Evolutionary conservation across 139 green algal species (phyloP), one percentile per base, ranked within the genome.

Genomic region (Chlorella sp.): DNA sequence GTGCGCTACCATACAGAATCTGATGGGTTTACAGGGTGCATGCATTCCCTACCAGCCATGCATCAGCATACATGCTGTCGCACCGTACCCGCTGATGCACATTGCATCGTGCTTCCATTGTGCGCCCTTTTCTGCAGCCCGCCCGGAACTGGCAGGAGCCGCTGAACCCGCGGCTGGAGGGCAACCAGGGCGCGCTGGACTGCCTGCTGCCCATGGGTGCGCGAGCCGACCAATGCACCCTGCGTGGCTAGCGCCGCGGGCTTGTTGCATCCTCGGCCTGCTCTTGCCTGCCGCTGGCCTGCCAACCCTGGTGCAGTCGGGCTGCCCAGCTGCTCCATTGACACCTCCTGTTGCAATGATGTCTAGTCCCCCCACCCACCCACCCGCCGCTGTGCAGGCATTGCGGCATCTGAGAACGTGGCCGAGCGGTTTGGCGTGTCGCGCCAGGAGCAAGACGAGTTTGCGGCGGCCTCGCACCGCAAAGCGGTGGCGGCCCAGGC

Each of bases 341-440:
- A n/a, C n/a, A n/a, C n/a, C n/a, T n/a, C n/a, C n/a, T n/a, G n/a
- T n/a, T n/a, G n/a, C n/a, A n/a, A n/a, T n/a, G n/a, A n/a, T n/a
- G n/a, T n/a, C n/a, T n/a, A 70, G 32, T 24, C 9, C 32, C 30
- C 28, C 64, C 51, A 60, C 46, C n/a, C 11, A 11, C 46, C 11
- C 46, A 54, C 11, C 8, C 46, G 46, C 16, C 26, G n/a, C 54
- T 36, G 4, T 67, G 58, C 86, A 92, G 88, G 97, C n/a, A 87
- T 99, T 48, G 99, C 97, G n/a, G 97, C 51, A 60, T 60, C 92
- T 36, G 97, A 99, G 92, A 99, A 99, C 81, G 97, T 99, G 82
- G 96, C 97, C 0, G 94, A 92, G 32, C 91, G 93, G 72, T 99
- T 94, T 79, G 92, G 93, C 76, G 88, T 99, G 62, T 78, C 87